These are phyloP conservation scores for Capsicum baccatum DNA, from an alignment of 257 asterid species.

Conservation along the genomic window DNA sequence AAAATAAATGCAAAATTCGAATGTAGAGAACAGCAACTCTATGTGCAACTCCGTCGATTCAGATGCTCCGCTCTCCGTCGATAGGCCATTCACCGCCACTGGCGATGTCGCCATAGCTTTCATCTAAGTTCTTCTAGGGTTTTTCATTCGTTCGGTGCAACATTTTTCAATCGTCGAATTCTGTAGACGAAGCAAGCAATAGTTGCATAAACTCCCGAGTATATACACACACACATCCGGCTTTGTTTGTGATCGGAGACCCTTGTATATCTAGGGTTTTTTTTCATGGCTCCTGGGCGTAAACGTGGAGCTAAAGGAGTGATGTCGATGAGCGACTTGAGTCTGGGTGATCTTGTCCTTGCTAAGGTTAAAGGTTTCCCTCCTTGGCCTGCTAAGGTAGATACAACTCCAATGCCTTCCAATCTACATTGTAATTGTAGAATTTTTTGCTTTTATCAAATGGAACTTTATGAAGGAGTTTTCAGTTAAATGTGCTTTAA, in stretches of 20 bases:
- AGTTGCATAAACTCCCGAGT: constrained; percentile 4
- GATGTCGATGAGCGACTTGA: constrained; percentile 60
- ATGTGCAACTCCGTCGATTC: constrained; percentile 24
- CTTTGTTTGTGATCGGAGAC: constrained; percentile 25
- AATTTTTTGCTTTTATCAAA: neutral
- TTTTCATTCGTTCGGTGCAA: constrained; percentile 23
- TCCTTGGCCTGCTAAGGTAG: constrained; percentile 95
- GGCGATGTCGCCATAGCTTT: neutral
- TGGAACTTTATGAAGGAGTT: neutral
- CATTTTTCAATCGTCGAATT: constrained; percentile 22
- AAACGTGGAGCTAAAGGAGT: constrained; percentile 70
- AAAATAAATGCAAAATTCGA: no score
- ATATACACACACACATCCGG: neutral
- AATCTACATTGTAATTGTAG: neutral
- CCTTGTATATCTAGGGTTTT: constrained; percentile 28
- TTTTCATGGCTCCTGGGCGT: constrained; percentile 76
- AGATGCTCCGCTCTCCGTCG: constrained; percentile 31
- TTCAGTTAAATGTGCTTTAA: constrained; percentile 12
- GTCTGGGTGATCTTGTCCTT: constrained; percentile 88
- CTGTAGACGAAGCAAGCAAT: constrained; percentile 15
- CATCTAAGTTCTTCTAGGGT: constrained; percentile 34
- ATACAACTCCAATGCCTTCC: constrained; percentile 11
- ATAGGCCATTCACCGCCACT: neutral
- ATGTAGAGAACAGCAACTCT: neutral
- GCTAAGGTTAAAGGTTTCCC: constrained; percentile 95